phyloP scores from a whole-genome alignment of 2,329 filamentous ascomycete species.

The Colletotrichum tropicicola region DNA sequence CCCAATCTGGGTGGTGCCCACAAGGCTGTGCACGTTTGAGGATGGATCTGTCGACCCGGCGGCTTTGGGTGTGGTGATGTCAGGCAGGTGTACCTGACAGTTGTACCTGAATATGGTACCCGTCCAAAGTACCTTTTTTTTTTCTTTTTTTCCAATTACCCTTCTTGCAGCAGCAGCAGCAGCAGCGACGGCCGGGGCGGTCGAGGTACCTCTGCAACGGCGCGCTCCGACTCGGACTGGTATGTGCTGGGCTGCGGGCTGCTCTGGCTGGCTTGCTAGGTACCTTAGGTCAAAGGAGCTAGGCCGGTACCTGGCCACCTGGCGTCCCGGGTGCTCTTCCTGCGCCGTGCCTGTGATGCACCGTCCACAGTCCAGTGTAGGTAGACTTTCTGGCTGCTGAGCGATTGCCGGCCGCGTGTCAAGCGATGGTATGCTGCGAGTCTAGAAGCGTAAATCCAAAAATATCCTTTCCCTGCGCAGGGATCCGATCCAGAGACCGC shows the following conservation, averaged over 20 bases:
- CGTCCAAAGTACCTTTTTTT: neutral
- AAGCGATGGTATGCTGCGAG: constrained; percentile 6
- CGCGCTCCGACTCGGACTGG: constrained; percentile 24
- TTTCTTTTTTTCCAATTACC: neutral
- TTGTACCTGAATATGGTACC: neutral
- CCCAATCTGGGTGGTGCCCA: constrained; percentile 29
- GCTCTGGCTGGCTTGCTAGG: neutral
- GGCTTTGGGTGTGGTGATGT: constrained; percentile 3
- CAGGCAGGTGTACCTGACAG: constrained; percentile 10
- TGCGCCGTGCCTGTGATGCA: no score
- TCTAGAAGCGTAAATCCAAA: constrained; percentile 18
- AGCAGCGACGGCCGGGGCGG: no score
- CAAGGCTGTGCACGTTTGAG: constrained; percentile 36
- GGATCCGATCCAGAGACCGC: constrained; percentile 3
- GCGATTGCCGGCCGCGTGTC: constrained; percentile 12
- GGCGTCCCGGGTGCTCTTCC: no score
- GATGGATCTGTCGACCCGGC: constrained; percentile 27
- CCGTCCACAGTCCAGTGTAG: neutral
- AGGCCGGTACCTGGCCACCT: neutral
- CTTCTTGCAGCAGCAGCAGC: neutral
- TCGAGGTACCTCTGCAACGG: constrained; percentile 25
- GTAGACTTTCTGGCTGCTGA: neutral
- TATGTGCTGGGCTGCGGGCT: no score
- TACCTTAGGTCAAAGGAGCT: neutral
- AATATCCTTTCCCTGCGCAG: constrained; percentile 16